Base-by-base conservation (phyloP, 176 grass and related monocot species). In the Carex kokanica region DNA sequence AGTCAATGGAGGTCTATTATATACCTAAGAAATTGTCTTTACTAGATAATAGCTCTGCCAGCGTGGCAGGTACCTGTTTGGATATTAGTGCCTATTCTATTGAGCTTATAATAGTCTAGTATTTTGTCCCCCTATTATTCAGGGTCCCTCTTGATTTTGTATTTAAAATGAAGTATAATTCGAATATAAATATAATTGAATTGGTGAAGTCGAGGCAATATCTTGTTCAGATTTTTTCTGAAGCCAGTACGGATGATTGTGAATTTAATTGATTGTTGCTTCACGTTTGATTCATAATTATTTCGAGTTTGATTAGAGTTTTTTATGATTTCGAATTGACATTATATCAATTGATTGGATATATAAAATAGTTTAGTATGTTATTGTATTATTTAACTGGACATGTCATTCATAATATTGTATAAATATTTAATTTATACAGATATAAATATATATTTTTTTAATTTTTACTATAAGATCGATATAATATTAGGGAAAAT, bases 121-220 rank as follows among this genome's bases (percentile, higher is more conserved):
- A 61, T 15, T 64, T 62, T 82, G 79, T 66, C 40, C 79, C 79
- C 60, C 38, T 65, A 81, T 64, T 52, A 65, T 81, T 81, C 57
- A 63, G 79, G 79, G 60, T 4, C 78, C 8, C 27, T n/a, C 7
- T 17, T 38, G 4, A 54, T 77, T 29, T 55, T 31, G 67, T 77
- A 55, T 54, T 55, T 55, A 15, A 17, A 16, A 17, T 67, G 18
- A 24, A 15, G 24, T 52, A 14, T 14, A 5, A 38, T 38, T 5
- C 4, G n/a, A 10, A 49, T 45, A 38, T 5, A 38, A 38, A 38
- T 38, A 72, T 47, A 23, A 21, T 72, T 18, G 5, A 15, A 67
- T 72, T 47, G 40, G n/a, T 73, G 40, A n/a, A 47, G 17, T 73
- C 40, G 70, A 74, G 70, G 70, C 70, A 52, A 74, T 74, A 45